Percentiles rank a stretch among this genome's conserved stretches.
Conservation (phyloP, 352 stramenopile species). For the Globisporangium alternatum region DNA sequence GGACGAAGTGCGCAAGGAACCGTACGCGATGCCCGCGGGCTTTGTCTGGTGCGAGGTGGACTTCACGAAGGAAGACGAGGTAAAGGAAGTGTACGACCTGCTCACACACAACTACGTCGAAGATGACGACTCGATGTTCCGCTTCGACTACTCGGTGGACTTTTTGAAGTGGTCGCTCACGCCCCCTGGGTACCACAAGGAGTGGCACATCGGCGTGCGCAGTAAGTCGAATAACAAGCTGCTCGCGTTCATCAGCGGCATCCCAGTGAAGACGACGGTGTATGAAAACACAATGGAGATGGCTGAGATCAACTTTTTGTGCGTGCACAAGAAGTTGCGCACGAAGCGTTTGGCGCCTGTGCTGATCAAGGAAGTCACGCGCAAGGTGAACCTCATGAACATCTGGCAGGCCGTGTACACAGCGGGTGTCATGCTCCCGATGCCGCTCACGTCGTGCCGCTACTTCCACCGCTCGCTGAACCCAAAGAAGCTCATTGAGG, state of each 20-base stretch:
- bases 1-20: conserved; percentile 88
- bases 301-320: conserved; percentile 99
- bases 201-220: conserved; percentile 96
- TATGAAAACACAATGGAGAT: conserved; percentile 55
- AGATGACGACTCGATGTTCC: conserved; percentile 97
- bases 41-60: conserved; percentile 94
- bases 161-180: conserved; percentile 93
- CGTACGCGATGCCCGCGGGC: conserved; percentile 95
- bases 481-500: conserved; percentile 98
- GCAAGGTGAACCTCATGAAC: conserved; percentile 93
- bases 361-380: conserved; percentile 99
- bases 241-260: conserved; percentile 96
- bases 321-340: conserved; percentile 98
- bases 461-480: conserved; percentile 98
- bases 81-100: conserved; percentile 94
- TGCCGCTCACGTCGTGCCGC: conserved; percentile 90
- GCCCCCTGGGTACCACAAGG: conserved; percentile 90
- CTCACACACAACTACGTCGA: conserved; percentile 99
- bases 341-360: conserved; percentile 96
- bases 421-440: conserved; percentile 95
- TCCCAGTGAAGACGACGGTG: conserved; percentile 86
- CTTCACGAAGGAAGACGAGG: conserved; percentile 72
- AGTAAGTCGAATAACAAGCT: conserved; percentile 90
- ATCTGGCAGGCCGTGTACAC: conserved; percentile 98
- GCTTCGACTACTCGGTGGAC: conserved; percentile 88